A percentile compares a stretch with the other conserved stretches of the same genome.
phyloP scores from a whole-genome alignment of 805 yeast genomes.

The Torulaspora maleeae region DNA sequence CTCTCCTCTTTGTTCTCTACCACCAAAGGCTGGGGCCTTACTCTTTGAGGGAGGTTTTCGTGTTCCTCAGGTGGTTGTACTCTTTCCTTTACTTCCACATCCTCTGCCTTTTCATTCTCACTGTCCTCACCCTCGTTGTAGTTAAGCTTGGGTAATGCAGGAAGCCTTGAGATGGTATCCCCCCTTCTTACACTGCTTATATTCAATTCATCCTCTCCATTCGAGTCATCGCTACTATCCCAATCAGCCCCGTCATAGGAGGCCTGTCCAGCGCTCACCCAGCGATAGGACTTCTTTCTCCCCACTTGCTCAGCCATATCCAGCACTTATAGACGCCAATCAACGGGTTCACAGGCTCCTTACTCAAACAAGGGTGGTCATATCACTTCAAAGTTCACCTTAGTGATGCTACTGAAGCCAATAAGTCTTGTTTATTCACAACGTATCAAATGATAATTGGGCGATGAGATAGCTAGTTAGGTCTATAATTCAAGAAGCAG shows the following conservation, averaged over 20 bases:
- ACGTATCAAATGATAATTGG: background rate
- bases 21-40: conserved; percentile 4
- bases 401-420: background rate
- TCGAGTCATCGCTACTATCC: conserved; percentile 30
- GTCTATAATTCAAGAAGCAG: background rate
- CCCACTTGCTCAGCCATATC: conserved; percentile 29
- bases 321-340: background rate
- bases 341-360: background rate
- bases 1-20: conserved; percentile 5
- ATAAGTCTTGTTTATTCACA: background rate
- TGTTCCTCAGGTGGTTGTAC: background rate
- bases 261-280: conserved; percentile 40
- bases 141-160: conserved; percentile 28
- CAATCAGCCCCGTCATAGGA: conserved; percentile 43
- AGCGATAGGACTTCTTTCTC: conserved; percentile 40
- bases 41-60: background rate
- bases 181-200: background rate
- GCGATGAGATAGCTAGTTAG: background rate
- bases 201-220: background rate
- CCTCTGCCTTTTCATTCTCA: conserved; percentile 3
- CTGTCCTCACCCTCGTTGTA: conserved; percentile 12
- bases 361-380: background rate
- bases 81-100: background rate
- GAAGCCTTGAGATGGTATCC: conserved; percentile 16
- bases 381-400: too few species aligned